Conservation (phyloP, 371 early-diverging fungal species). For the Mucor ambiguus region DNA sequence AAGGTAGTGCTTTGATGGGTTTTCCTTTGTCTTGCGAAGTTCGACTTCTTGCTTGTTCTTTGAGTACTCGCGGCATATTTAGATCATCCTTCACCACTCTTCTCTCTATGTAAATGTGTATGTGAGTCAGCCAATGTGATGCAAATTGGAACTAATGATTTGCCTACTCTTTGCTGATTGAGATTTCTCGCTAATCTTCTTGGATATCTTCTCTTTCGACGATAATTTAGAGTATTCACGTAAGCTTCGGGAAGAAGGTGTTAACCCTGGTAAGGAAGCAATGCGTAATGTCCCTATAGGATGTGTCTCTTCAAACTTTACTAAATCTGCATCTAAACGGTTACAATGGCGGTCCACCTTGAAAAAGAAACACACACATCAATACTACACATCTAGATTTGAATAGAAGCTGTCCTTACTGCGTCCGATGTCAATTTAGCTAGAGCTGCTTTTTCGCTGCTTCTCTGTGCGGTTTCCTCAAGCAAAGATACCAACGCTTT, state of each 20-base stretch:
- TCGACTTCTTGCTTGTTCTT: conserved; percentile 10
- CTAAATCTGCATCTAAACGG: conserved; percentile 46
- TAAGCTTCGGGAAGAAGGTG: conserved; percentile 40
- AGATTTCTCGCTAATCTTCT: conserved; percentile 17
- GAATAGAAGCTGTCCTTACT: conserved; percentile 8
- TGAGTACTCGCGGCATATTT: conserved; percentile 17
- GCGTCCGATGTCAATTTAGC: conserved; percentile 92
- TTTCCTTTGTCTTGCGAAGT: conserved; percentile 18
- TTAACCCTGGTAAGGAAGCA: conserved; percentile 40
- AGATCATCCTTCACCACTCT: conserved; percentile 19
- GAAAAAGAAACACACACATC: neutral
- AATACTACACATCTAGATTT: neutral
- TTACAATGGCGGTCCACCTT: conserved; percentile 45
- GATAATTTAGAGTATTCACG: conserved; percentile 31
- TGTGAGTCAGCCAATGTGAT: neutral
- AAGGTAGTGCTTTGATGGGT: conserved; percentile 20
- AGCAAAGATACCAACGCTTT: conserved; percentile 61
- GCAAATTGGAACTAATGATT: neutral
- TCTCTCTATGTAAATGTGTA: conserved; percentile 12
- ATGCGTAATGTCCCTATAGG: conserved; percentile 38
- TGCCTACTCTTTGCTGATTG: conserved; percentile 21
- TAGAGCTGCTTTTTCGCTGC: conserved; percentile 90
- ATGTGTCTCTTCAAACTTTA: conserved; percentile 48
- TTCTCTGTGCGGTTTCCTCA: conserved; percentile 78
- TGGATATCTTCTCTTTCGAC: conserved; percentile 19